These are phyloP conservation scores for Actinomucor elegans DNA, from an alignment of 371 early-diverging fungal genomes.

Conservation along the genomic window DNA sequence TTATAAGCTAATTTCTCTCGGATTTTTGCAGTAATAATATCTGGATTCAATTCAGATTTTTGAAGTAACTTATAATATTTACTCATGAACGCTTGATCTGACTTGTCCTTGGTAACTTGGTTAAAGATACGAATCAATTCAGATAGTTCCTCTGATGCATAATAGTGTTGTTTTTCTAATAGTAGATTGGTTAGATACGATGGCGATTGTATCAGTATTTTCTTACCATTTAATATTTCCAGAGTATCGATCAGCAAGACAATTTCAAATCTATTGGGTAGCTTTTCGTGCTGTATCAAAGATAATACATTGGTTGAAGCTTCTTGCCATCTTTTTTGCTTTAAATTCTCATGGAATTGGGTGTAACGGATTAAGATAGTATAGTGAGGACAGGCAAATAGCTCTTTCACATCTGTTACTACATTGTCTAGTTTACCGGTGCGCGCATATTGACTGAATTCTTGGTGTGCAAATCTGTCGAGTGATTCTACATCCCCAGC, in stretches of 20 bases:
- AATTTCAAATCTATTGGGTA: slow-evolving; percentile 11
- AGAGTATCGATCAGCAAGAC: slow-evolving; percentile 16
- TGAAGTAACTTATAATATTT: slow-evolving; percentile 14
- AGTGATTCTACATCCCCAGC: slow-evolving; percentile 22
- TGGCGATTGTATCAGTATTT: too few relatives aligned
- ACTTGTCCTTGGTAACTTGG: background rate
- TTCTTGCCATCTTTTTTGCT: slow-evolving; percentile 7
- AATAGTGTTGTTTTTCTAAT: slow-evolving; percentile 4
- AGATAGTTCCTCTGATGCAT: background rate
- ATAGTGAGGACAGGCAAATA: slow-evolving; percentile 21
- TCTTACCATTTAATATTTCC: slow-evolving; percentile 13
- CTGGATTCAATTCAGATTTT: background rate
- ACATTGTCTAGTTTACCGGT: slow-evolving; percentile 17
- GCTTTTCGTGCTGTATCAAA: background rate
- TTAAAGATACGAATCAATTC: slow-evolving; percentile 7
- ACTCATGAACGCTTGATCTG: background rate
- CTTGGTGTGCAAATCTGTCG: slow-evolving; percentile 20
- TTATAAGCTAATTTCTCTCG: slow-evolving; percentile 17
- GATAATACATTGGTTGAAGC: background rate
- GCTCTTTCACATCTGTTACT: slow-evolving; percentile 9
- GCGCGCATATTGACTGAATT: slow-evolving; percentile 19
- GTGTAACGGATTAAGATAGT: slow-evolving; percentile 19
- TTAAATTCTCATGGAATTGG: slow-evolving; percentile 8
- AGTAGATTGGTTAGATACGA: background rate
- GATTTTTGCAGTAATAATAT: slow-evolving; percentile 4